A percentile compares a stretch with the other conserved stretches of the same genome.
phyloP scores from a whole-genome alignment of 768 basidiomycete species.

The Fibroporia radiculosa region DNA sequence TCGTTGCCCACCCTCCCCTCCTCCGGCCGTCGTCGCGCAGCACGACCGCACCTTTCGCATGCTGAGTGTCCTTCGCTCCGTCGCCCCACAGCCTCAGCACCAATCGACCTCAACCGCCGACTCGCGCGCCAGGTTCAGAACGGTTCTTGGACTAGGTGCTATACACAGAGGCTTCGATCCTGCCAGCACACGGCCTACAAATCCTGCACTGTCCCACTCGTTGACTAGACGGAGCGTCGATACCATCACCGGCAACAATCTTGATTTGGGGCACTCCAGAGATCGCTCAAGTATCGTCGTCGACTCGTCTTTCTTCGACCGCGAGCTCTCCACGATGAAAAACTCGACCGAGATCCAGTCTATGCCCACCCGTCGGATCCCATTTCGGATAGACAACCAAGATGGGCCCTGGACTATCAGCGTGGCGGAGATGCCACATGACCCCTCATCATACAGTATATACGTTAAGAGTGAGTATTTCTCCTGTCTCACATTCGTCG shows the following conservation, averaged over 20 bases:
- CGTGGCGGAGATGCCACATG: slow-evolving; percentile 79
- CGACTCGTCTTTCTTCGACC: slow-evolving; percentile 37
- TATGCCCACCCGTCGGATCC: slow-evolving; percentile 30
- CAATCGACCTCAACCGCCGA: slow-evolving; percentile 18
- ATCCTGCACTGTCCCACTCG: slow-evolving; percentile 20
- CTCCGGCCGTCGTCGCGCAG: slow-evolving; percentile 18
- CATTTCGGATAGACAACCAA: slow-evolving; percentile 60
- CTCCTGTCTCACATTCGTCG: slow-evolving; percentile 6
- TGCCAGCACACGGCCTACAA: slow-evolving; percentile 22
- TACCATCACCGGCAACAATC: slow-evolving; percentile 30
- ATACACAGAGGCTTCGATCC: slow-evolving; percentile 22
- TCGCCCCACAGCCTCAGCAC: slow-evolving; percentile 21
- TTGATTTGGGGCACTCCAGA: slow-evolving; percentile 25
- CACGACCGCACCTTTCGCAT: slow-evolving; percentile 28
- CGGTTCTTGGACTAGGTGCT: slow-evolving; percentile 38
- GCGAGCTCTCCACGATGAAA: slow-evolving; percentile 23
- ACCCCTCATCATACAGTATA: slow-evolving; percentile 65
- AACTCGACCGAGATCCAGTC: slow-evolving; percentile 18
- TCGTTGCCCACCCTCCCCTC: slow-evolving; percentile 16
- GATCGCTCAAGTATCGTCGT: slow-evolving; percentile 31
- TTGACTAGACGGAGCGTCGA: slow-evolving; percentile 37
- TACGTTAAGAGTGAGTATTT: slow-evolving; percentile 82
- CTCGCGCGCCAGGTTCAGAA: slow-evolving; percentile 39
- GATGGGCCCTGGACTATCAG: slow-evolving; percentile 85
- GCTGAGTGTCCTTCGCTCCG: slow-evolving; percentile 31